Evolutionary conservation across 2,329 filamentous ascomycete species (phyloP), one percentile per base, ranked within the genome.

Genomic region (Phaeosphaeriaceae sp.): DNA sequence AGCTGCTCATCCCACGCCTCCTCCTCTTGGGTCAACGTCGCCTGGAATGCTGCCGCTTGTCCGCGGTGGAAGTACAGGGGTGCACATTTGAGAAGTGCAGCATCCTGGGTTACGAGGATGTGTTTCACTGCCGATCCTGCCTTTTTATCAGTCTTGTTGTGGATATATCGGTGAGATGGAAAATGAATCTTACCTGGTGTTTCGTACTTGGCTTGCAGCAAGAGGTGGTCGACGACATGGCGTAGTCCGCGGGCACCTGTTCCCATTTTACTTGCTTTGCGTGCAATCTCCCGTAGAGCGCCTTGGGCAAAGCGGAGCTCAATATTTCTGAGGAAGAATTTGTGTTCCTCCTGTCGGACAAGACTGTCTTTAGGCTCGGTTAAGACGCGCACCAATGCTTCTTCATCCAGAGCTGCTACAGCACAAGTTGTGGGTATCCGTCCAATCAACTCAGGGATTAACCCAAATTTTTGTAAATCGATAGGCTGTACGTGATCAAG

Each of bases 391-490:
- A 93, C 85, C 11, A 99, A 84, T 50, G 85, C 77, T 15, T 81
- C 76, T 55, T 85, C 79, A 45, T 83, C 82, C 1, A 99, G 81
- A 0, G 91, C 87, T 12, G 90, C 87, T 0, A 99, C 83, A 0
- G 94, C 90, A 52, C 91, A 92, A 40, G 92, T 88, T 50, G 96
- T 90, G 43, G 96, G 93, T 39, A 99, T 86, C 15, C 94, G 89
- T n/a, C 94, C 94, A 44, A 97, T 88, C n/a, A 97, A 81, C 74
- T 97, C 92, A 0, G 92, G 92, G 45, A 97, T 97, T 68, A 97
- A 90, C 12, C 92, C 93, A 66, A 92, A 97, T 35, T 82, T 83
- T 72, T 95, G 90, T 2, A 96, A 78, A 63, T 96, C 89, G 9
- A 83, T 79, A 1, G 90, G 88, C 3, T 85, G 88, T 20, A 89